phyloP scores from a whole-genome alignment of 2,329 filamentous ascomycete species.

The Alternaria tenuissima region DNA sequence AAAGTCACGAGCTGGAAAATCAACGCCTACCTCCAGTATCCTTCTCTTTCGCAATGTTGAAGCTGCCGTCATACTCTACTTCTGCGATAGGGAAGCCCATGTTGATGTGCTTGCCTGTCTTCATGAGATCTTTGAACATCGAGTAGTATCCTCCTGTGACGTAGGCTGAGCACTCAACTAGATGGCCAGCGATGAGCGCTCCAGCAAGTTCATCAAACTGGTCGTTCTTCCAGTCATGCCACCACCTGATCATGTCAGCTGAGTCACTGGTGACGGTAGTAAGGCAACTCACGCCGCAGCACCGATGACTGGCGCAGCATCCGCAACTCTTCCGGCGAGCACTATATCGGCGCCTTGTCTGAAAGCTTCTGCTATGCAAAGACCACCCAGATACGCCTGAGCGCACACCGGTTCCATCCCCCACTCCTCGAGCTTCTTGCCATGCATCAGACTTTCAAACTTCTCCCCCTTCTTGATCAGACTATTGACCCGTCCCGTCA shows the following conservation, averaged over 20 bases:
- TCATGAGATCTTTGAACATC: slow-evolving; percentile 50
- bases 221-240: slow-evolving; percentile 59
- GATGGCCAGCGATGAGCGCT: slow-evolving; percentile 52
- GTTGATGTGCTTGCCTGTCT: slow-evolving; percentile 45
- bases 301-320: slow-evolving; percentile 56
- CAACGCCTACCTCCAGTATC: slow-evolving; percentile 38
- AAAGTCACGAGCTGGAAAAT: accelerated
- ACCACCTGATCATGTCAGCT: slow-evolving; percentile 56
- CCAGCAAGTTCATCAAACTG: slow-evolving; percentile 45
- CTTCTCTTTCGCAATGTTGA: slow-evolving; percentile 44
- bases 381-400: slow-evolving; percentile 23
- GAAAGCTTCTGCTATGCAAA: slow-evolving; percentile 40
- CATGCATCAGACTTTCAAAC: slow-evolving; percentile 52
- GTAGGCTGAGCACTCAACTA: slow-evolving; percentile 53
- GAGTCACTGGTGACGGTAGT: slow-evolving; percentile 1
- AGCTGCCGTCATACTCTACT: slow-evolving; percentile 27
- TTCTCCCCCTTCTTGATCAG: slow-evolving; percentile 47
- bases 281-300: slow-evolving; percentile 47
- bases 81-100: slow-evolving; percentile 42
- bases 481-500: slow-evolving; percentile 41
- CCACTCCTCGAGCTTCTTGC: slow-evolving; percentile 49
- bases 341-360: slow-evolving; percentile 41
- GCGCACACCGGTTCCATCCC: slow-evolving; percentile 35
- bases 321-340: slow-evolving; percentile 42
- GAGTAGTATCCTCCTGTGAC: slow-evolving; percentile 45